Percentiles rank a stretch among this genome's conserved stretches.
These are phyloP conservation scores for Pseudocercospora macadamiae DNA, from an alignment of 2,329 filamentous ascomycete genomes.

Conservation along the genomic window DNA sequence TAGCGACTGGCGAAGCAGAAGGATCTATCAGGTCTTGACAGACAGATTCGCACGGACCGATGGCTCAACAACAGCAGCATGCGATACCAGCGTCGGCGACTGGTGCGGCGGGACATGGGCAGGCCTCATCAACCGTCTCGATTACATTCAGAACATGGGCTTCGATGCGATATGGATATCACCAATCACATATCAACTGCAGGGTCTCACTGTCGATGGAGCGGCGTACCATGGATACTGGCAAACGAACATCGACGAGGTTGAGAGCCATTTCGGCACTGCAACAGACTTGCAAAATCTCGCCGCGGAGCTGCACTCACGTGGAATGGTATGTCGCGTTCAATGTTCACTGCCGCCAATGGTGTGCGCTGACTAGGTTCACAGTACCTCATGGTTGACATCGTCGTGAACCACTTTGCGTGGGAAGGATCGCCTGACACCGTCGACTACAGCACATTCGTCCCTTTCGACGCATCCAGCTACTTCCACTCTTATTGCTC, in stretches of 20 bases:
- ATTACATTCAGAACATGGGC: slow-evolving; percentile 61
- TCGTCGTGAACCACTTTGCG: slow-evolving; percentile 44
- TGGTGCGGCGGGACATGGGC: slow-evolving; percentile 66
- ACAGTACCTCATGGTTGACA: slow-evolving; percentile 44
- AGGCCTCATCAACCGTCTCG: slow-evolving; percentile 61
- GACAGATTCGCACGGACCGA: slow-evolving; percentile 47
- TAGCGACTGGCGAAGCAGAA: slow-evolving; percentile 43
- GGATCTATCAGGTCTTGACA: slow-evolving; percentile 49
- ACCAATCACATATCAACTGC: slow-evolving; percentile 55
- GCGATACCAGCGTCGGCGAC: slow-evolving; percentile 37
- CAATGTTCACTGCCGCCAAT: neutral
- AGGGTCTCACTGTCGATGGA: slow-evolving; percentile 41
- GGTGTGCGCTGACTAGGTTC: slow-evolving; percentile 13
- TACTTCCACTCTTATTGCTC: slow-evolving; percentile 58
- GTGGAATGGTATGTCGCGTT: slow-evolving; percentile 43
- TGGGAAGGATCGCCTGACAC: slow-evolving; percentile 33
- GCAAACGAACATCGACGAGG: slow-evolving; percentile 52
- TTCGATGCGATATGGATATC: slow-evolving; percentile 53
- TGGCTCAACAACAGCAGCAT: slow-evolving; percentile 44
- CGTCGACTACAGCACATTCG: slow-evolving; percentile 40
- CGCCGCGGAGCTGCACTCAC: slow-evolving; percentile 38
- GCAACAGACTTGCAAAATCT: slow-evolving; percentile 41
- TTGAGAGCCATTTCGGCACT: slow-evolving; percentile 44
- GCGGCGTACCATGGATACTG: slow-evolving; percentile 61
- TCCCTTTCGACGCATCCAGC: slow-evolving; percentile 45